Base-by-base conservation (phyloP, 495 filamentous ascomycete species). In the Copromyces sp. region DNA sequence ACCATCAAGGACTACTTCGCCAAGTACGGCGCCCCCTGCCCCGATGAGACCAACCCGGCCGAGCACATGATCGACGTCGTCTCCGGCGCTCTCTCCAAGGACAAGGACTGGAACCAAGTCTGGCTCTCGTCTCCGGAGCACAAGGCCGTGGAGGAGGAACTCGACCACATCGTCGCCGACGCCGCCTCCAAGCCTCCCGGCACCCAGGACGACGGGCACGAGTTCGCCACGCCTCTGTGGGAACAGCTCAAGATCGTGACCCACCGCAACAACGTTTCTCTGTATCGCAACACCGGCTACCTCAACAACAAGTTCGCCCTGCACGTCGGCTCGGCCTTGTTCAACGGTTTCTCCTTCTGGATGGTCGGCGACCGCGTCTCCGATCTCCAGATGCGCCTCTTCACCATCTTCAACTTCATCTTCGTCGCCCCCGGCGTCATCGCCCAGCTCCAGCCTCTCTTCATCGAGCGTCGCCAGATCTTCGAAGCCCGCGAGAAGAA, bases 51-150 rank as follows among this genome's bases (percentile, higher is more conserved):
- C 40, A 95, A 90, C 77, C 83, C 82, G 42, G 93, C 93, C 2
- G 93, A 96, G 82, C 94, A 91, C 90, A 94, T 96, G 90, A 85
- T 96, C 65, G 92, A 94, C 76, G 89, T 92, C 44, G 93, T 94
- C 77, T 92, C 91, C 68, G 91, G 91, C 24, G 24, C 69, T 2
- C 72, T 77, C 29, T 74, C 72, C 45, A 74, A 88, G 20, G 87
- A 90, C 65, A 87, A 89, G 69, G 92, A 97, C 76, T 97, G 94
- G 94, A 86, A 87, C 68, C 83, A 90, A 69, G 85, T 89, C 32
- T 97, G 94, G 94, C 87, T 88, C 61, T 83, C 89, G 11, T 91
- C 88, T 68, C 84, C 87, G 8, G 91, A 95, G 78, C 87, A 87
- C 74, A 77, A 84, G 68, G 84, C 77, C 0, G 86, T 93, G 14